These are phyloP conservation scores for Mycena maculata DNA, from an alignment of 768 basidiomycete species.

Conservation along the genomic window DNA sequence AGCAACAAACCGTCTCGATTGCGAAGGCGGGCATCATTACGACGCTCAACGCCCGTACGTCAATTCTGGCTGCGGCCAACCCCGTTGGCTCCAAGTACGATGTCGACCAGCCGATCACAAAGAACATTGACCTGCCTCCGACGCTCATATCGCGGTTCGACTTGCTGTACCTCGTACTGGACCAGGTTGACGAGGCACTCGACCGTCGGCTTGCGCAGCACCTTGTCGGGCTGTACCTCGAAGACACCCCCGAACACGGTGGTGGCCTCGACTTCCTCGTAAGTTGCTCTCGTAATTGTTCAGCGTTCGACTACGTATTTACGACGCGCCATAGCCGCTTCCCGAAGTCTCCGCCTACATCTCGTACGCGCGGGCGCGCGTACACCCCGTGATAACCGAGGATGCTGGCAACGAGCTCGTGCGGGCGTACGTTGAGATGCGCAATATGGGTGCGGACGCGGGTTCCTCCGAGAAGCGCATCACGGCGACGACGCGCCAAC, in stretches of 20 bases:
- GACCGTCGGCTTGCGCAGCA: conserved; percentile 93
- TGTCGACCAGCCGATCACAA: conserved; percentile 88
- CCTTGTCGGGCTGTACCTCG: conserved; percentile 92
- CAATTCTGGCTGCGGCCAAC: conserved; percentile 97
- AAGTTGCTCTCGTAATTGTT: conserved; percentile 43
- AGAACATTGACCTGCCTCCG: conserved; percentile 97
- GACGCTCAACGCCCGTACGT: conserved; percentile 97
- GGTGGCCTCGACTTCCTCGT: conserved; percentile 81
- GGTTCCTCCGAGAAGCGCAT: conserved; percentile 92
- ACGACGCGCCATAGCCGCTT: conserved; percentile 68
- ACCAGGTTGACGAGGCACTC: conserved; percentile 89
- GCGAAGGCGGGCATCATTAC: conserved; percentile 99
- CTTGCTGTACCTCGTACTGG: conserved; percentile 93
- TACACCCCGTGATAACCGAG: conserved; percentile 89
- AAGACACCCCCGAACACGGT: conserved; percentile 80
- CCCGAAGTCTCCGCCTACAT: conserved; percentile 95
- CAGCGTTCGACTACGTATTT: neutral
- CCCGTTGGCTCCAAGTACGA: conserved; percentile 97
- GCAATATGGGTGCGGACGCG: conserved; percentile 90
- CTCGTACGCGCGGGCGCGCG: conserved; percentile 87
- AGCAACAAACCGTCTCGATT: conserved; percentile 99
- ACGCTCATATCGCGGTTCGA: conserved; percentile 99
- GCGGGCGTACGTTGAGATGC: conserved; percentile 91
- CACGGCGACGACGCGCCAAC: conserved; percentile 96
- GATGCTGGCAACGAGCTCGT: conserved; percentile 89